Evolutionary conservation across 306 rosid genomes (phyloP), one percentile per base, ranked within the genome.

Genomic region (Rosa lucieae): DNA sequence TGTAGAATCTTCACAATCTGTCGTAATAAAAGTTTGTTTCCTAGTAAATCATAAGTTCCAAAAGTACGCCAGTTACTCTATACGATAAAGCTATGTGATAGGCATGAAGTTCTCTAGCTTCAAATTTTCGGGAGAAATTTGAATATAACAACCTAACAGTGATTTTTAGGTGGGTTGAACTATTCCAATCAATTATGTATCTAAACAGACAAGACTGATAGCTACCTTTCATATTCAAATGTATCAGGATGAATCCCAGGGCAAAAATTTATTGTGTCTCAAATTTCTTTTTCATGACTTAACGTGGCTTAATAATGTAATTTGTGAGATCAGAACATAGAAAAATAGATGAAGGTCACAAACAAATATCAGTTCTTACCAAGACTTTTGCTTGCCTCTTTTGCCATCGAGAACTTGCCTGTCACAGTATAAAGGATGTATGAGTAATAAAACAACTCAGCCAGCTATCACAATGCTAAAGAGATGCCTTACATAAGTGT

Each of bases 331-430:
- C 39, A 13, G 20, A 62, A 26, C n/a, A 26, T 1, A 6, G 1
- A 62, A 18, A 35, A 39, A 29, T 61, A 10, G 48, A 42, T 62
- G 66, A 78, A 32, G 67, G 44, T 55, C 35, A 72, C 2, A 52
- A 72, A 29, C 3, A 6, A 70, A 72, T 52, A 78, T 61, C 74
- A 85, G 66, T 79, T 79, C 85, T 29, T 88, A 95, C 99, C 93
- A 91, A 77, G 80, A 93, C 97, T 81, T 87, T 90, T 73, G 94
- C 90, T 82, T 95, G 99, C 89, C 98, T 88, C 91, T 93, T 93
- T 65, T 93, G 94, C 99, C 99, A 95, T 35, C 99, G 82, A 40
- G 92, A 63, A 87, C 89, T 91, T 69, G 99, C 99, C 99, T 95
- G 93, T 42, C 84, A 71, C 65, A 79, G 75, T 67, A 72, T 40